These are phyloP conservation scores for Neopestalotiopsis clavispora DNA, from an alignment of 2,329 filamentous ascomycete genomes.

Conservation along the genomic window DNA sequence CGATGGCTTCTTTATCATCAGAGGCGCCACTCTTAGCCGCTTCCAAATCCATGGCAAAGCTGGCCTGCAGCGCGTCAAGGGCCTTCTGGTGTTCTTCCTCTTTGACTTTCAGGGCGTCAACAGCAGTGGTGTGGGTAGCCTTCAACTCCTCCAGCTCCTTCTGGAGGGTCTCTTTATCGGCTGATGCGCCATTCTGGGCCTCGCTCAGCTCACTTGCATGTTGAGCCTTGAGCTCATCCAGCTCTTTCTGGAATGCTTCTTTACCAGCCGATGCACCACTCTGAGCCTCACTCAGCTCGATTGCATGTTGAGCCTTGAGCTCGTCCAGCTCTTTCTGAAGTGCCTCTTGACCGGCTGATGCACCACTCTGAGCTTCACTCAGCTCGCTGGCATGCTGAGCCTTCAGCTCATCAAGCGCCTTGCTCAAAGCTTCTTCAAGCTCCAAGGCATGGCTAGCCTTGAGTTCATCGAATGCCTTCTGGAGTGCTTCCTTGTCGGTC, in stretches of 20 bases:
- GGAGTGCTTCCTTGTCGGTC: constrained; percentile 52
- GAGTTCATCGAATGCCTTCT: constrained; percentile 29
- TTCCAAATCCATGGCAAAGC: constrained; percentile 64
- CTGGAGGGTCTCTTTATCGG: neutral
- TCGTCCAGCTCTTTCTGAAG: constrained; percentile 56
- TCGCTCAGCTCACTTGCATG: constrained; percentile 8
- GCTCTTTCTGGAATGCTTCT: constrained; percentile 33
- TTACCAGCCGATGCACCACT: constrained; percentile 11
- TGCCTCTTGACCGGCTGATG: constrained; percentile 54
- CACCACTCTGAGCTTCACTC: constrained; percentile 58
- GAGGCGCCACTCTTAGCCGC: constrained; percentile 57
- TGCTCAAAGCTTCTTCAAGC: constrained; percentile 55
- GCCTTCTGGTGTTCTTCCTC: constrained; percentile 58
- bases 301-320: constrained; percentile 22
- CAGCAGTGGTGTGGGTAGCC: constrained; percentile 47
- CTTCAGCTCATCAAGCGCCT: constrained; percentile 58
- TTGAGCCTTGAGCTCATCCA: constrained; percentile 45
- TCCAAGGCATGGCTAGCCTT: constrained; percentile 7
- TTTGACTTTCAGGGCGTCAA: constrained; percentile 54
- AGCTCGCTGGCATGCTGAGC: constrained; percentile 64
- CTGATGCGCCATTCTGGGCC: neutral
- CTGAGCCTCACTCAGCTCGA: neutral
- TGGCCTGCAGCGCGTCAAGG: constrained; percentile 59
- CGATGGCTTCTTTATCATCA: constrained; percentile 52
- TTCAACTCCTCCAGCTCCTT: constrained; percentile 49